Evolutionary conservation across 331 rosid genomes (phyloP), one percentile per base, ranked within the genome.

Genomic region (Stylosanthes scabra): DNA sequence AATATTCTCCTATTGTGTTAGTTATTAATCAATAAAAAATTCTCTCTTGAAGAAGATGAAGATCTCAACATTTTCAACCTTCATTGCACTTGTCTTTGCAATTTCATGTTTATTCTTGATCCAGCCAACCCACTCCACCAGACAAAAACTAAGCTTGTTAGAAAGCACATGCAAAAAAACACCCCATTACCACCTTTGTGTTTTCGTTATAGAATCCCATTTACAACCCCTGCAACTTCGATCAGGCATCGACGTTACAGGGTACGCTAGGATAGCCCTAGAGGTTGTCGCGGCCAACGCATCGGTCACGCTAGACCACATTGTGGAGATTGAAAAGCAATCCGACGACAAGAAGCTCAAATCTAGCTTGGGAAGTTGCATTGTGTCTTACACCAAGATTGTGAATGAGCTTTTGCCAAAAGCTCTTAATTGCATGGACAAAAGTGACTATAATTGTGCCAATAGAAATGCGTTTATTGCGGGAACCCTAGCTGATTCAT

Each of bases 11-110:
- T 11, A 44, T 71, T 59, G 11, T 52, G 20, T 45, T 57, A 39
- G 29, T 31, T 5, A 44, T 31, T 5, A 44, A 74, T 5, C 45
- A 55, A 63, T 74, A 14, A 56, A 31, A 9, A 39, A 10, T 29
- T 4, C 25, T 16, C 50, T 72, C 14, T 3, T 11, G 10, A 41
- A 75, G 28, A 61, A 67, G 37, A 75, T 75, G 80, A 66, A 58
- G 74, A 6, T 52, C 15, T 41, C 79, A 64, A 41, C 9, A 8
- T 37, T 66, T 58, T 37, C 74, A 67, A 58, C 34, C 2, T 58
- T 47, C 61, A 15, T 63, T 15, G 14, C 42, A 13, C 15, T 67
- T 59, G 55, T 44, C 60, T 4, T 65, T 2, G 68, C 66, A 41
- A 75, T 60, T 49, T 66, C 62, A 39, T 66, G 62, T 12, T 8